phyloP scores from a whole-genome alignment of 306 rosid genomes.

The Rosa multiflora region DNA sequence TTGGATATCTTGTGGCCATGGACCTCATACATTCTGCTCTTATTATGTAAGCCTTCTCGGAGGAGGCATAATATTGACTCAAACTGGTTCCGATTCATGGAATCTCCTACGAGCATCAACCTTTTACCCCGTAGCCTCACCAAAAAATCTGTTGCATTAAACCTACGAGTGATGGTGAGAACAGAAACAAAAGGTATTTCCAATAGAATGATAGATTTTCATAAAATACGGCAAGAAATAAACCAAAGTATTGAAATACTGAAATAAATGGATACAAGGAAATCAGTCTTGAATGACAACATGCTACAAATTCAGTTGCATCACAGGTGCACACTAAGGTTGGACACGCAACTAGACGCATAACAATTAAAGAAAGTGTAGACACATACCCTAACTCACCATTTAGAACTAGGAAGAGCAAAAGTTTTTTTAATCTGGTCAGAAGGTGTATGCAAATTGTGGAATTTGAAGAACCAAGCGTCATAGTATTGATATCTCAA shows the following conservation, averaged over 20 bases:
- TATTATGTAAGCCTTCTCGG: slow-evolving; percentile 69
- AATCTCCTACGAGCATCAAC: slow-evolving; percentile 90
- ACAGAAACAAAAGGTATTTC: slow-evolving; percentile 16
- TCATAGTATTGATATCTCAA: background rate
- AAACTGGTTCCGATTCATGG: slow-evolving; percentile 93
- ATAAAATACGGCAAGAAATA: slow-evolving; percentile 7
- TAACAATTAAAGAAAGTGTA: background rate
- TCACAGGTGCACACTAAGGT: background rate
- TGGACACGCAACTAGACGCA: background rate
- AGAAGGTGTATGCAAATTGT: background rate
- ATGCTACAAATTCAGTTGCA: background rate
- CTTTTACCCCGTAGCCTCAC: slow-evolving; percentile 72
- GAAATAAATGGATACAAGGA: slow-evolving; percentile 17
- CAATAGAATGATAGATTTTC: slow-evolving; percentile 19
- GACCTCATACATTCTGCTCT: slow-evolving; percentile 82
- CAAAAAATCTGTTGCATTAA: slow-evolving; percentile 88
- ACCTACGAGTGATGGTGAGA: slow-evolving; percentile 54
- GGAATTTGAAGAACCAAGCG: background rate
- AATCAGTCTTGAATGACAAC: slow-evolving; percentile 9
- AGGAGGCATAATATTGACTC: slow-evolving; percentile 90
- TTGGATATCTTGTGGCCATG: slow-evolving; percentile 84
- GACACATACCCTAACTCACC: background rate
- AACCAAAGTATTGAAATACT: background rate
- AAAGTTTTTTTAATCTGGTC: background rate
- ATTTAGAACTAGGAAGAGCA: background rate